Base-by-base conservation (phyloP, 495 filamentous ascomycete genomes). In the Neurospora sp. region DNA sequence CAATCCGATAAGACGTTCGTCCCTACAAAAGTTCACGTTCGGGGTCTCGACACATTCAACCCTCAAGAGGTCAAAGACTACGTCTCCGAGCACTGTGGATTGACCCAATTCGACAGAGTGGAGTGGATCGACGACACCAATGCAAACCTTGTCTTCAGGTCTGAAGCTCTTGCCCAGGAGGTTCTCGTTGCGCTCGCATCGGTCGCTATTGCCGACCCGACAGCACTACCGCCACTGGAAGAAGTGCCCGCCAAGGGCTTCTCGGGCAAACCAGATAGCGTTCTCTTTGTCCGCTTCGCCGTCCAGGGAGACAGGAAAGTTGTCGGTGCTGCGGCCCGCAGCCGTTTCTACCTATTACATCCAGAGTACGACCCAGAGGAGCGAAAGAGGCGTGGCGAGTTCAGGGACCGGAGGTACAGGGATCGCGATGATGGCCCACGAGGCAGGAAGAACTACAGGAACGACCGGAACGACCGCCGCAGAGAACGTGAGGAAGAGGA, bases 121-220 rank as follows among this genome's bases (percentile, higher is more conserved):
- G 93, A 98, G 81, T 99, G 96, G 96, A 94, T 99, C 74, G 92
- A 99, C 76, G 96, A 99, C 79, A 91, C 88, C 20, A 96, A 94
- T 0, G 93, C 93, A 73, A 98, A 97, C 75, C 79, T 97, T 40
- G 78, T 95, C 59, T 99, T 94, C 84, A 87, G 85, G 35, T 81
- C 91, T 22, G 88, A 90, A n/a, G 71, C 72, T 12, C 78, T 86
- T n/a, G 95, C 94, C 1, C 76, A 86, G 3, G 84, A 88, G 69
- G 95, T 94, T 16, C 86, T 99, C n/a, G 77, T 83, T 53, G 87
- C 89, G 6, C 85, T 98, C 68, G 80, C 85, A 10, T 80, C 78
- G 3, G 73, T 84, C 2, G 79, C 81, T 35, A 81, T 85, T 69
- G 77, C 81, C 72, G 84, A 87, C 72, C 40, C 79, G 69, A 72